Evolutionary conservation across 257 asterid genomes (phyloP).

Genomic region (Penstemon newberryi): DNA sequence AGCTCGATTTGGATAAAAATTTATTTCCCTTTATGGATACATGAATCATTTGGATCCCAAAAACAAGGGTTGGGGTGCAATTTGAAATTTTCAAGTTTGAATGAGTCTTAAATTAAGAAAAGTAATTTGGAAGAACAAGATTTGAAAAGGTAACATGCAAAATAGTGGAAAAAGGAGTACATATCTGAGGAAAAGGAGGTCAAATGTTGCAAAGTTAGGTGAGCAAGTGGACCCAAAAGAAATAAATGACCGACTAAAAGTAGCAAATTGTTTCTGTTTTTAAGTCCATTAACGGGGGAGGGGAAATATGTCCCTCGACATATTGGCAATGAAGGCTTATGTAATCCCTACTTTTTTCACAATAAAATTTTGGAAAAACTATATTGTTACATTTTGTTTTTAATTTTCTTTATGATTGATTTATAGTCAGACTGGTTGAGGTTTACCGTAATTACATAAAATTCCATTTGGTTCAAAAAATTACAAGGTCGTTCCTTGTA

Average conservation of each 20-base stretch:
- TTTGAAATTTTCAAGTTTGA: conserved; percentile 25
- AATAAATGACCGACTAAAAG: conserved; percentile 42
- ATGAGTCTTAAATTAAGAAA: conserved; percentile 33
- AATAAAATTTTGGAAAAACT: no score
- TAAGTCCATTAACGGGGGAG: no score
- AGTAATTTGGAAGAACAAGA: not conserved
- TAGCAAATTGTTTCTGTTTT: conserved; percentile 11
- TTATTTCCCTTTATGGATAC: not conserved
- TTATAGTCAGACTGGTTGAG: no score
- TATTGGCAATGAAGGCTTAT: no score
- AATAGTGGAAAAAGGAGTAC: conserved; percentile 26
- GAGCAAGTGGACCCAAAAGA: conserved; percentile 41
- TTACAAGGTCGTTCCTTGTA: no score
- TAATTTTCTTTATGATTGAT: no score
- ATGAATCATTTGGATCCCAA: not conserved
- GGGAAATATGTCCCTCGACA: no score
- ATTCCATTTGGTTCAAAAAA: no score
- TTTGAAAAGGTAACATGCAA: conserved; percentile 32
- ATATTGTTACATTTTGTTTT: no score
- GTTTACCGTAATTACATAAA: no score
- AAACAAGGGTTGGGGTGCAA: not conserved
- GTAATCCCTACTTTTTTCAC: no score
- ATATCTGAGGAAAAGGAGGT: conserved; percentile 37
- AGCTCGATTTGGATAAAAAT: not conserved
- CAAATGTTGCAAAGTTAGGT: conserved; percentile 49